phyloP scores from a whole-genome alignment of 768 basidiomycete species.

The Gymnopilus dilepis region DNA sequence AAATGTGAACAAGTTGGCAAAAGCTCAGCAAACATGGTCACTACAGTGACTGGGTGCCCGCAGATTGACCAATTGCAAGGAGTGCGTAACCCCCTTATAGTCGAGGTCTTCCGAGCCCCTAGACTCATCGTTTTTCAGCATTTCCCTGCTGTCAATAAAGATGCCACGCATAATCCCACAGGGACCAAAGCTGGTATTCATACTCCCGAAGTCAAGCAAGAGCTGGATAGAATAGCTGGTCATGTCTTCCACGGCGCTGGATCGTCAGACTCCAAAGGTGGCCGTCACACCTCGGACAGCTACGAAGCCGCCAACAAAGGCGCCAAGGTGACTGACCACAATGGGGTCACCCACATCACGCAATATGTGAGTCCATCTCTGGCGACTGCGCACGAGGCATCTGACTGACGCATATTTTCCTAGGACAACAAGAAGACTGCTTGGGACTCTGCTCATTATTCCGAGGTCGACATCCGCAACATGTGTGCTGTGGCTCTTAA shows the following conservation, averaged over 20 bases:
- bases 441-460: neutral
- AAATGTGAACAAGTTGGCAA: no score
- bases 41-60: no score
- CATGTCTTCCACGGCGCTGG: neutral
- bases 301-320: neutral
- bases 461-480: neutral
- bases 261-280: neutral
- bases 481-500: neutral
- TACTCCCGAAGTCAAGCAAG: constrained; percentile 1
- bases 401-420: no score
- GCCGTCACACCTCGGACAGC: neutral
- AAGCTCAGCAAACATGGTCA: no score
- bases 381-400: no score
- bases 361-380: constrained; percentile 1
- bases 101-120: no score
- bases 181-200: neutral
- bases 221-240: neutral
- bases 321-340: neutral
- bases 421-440: neutral
- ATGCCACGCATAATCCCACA: neutral
- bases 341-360: neutral
- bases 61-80: no score
- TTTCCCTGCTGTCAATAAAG: neutral
- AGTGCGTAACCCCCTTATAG: no score
- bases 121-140: neutral